Percentiles rank a stretch among this genome's conserved stretches.
Conservation (phyloP, 805 yeast genomes). For the Ogataea dorogensis region DNA sequence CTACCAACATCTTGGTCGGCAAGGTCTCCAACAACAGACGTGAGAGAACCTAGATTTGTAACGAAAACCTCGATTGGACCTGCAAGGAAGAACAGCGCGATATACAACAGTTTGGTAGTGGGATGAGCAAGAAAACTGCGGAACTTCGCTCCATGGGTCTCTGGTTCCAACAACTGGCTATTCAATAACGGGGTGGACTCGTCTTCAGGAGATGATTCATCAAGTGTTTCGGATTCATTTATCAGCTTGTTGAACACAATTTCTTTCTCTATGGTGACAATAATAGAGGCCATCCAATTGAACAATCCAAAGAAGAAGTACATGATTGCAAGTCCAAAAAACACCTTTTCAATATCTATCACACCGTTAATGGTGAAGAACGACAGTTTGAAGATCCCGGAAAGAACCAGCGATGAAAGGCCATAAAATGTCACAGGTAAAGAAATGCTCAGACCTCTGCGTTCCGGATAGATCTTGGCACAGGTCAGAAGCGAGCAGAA, state of each 20-base stretch:
- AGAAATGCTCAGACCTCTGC: slow-evolving; percentile 78
- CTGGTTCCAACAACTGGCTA: slow-evolving; percentile 28
- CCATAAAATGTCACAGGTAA: slow-evolving; percentile 90
- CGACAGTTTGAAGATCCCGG: slow-evolving; percentile 52
- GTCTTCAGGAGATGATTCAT: slow-evolving; percentile 7
- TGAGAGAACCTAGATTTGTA: slow-evolving; percentile 73
- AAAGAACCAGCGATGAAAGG: slow-evolving; percentile 69
- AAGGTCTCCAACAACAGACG: slow-evolving; percentile 38
- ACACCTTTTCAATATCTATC: slow-evolving; percentile 52
- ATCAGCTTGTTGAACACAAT: slow-evolving; percentile 36
- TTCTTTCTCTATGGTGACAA: slow-evolving; percentile 58
- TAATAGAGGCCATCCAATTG: slow-evolving; percentile 63
- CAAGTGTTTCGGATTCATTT: slow-evolving; percentile 20
- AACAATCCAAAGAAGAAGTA: slow-evolving; percentile 57
- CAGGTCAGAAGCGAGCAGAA: slow-evolving; percentile 74
- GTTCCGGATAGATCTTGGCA: slow-evolving; percentile 77
- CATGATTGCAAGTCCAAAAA: slow-evolving; percentile 48
- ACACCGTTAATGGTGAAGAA: slow-evolving; percentile 31
- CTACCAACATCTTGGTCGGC: slow-evolving; percentile 12
- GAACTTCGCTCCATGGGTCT: slow-evolving; percentile 29
- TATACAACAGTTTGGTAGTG: slow-evolving; percentile 59
- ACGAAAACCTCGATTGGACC: slow-evolving; percentile 87
- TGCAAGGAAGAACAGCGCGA: slow-evolving; percentile 60
- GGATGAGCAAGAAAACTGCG: slow-evolving; percentile 44
- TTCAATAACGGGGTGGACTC: slow-evolving; percentile 37